Evolutionary conservation across 2,329 filamentous ascomycete genomes (phyloP).

Genomic region (Dichotomopilus funicola): DNA sequence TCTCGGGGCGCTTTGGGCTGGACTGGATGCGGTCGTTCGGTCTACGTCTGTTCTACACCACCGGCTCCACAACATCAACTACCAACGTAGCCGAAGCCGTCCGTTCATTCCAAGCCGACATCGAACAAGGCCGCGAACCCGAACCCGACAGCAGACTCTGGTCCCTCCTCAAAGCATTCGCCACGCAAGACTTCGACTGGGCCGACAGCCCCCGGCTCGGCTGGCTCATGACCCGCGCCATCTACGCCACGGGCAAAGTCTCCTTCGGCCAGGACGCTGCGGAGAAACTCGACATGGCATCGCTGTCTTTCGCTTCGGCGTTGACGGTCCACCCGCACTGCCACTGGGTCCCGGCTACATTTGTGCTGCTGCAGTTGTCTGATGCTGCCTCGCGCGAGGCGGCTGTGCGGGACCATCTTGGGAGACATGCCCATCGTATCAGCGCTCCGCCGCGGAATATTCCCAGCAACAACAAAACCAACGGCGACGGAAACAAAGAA

Average conservation of each 20-base stretch:
- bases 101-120: constrained; percentile 63
- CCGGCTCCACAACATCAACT: constrained; percentile 41
- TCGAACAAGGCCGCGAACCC: constrained; percentile 64
- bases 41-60: constrained; percentile 83
- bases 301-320: constrained; percentile 58
- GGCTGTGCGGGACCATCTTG: constrained; percentile 66
- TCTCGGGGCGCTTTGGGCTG: constrained; percentile 76
- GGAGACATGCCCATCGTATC: constrained; percentile 62
- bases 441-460: constrained; percentile 35
- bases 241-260: constrained; percentile 46
- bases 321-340: constrained; percentile 49
- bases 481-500: constrained; percentile 36
- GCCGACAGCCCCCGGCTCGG: constrained; percentile 63
- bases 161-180: constrained; percentile 77
- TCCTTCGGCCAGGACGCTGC: constrained; percentile 48
- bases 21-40: constrained; percentile 95
- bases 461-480: too few relatives aligned
- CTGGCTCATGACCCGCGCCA: constrained; percentile 76
- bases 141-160: constrained; percentile 59
- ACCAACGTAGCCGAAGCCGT: constrained; percentile 64
- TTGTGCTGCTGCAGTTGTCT: constrained; percentile 71
- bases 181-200: constrained; percentile 57
- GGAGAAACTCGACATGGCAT: constrained; percentile 59
- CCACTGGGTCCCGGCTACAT: constrained; percentile 64
- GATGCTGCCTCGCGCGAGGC: constrained; percentile 55